These are phyloP conservation scores for Cyanodermella asteris DNA, from an alignment of 2,329 filamentous ascomycete species.

Conservation along the genomic window DNA sequence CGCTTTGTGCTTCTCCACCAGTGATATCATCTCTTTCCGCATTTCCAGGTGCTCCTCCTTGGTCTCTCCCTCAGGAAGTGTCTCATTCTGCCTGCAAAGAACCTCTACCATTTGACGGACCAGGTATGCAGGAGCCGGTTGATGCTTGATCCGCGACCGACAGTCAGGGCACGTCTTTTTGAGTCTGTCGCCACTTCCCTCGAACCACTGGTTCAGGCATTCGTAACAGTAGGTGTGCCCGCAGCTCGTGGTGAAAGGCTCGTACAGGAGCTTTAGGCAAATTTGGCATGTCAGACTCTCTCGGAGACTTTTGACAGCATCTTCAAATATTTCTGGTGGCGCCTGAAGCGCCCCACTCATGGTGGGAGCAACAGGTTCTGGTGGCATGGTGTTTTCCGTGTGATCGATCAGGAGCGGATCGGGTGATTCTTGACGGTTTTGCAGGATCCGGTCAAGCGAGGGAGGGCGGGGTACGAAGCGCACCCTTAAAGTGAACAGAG, in stretches of 20 bases:
- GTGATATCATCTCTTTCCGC: constrained; percentile 36
- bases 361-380: too few species aligned
- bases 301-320: background rate
- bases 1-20: constrained; percentile 37
- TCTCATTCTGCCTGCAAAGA: constrained; percentile 36
- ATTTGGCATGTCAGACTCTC: constrained; percentile 52
- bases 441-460: too few species aligned
- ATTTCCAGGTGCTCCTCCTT: constrained; percentile 35
- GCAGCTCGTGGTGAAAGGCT: constrained; percentile 45
- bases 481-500: too few species aligned
- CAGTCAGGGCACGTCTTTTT: constrained; percentile 51
- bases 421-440: too few species aligned
- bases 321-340: background rate
- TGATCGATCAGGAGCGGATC: too few species aligned
- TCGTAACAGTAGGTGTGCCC: constrained; percentile 54
- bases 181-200: constrained; percentile 20
- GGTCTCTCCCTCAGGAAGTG: constrained; percentile 41
- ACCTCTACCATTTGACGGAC: constrained; percentile 43
- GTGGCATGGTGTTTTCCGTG: too few species aligned
- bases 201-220: constrained; percentile 34
- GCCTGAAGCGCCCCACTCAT: too few species aligned
- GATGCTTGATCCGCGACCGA: constrained; percentile 32
- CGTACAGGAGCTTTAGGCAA: constrained; percentile 45
- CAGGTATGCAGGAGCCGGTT: constrained; percentile 43
- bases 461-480: too few species aligned